These are phyloP conservation scores for Echinochloa phyllopogon DNA, from an alignment of 176 grass and related monocot genomes.

Conservation along the genomic window DNA sequence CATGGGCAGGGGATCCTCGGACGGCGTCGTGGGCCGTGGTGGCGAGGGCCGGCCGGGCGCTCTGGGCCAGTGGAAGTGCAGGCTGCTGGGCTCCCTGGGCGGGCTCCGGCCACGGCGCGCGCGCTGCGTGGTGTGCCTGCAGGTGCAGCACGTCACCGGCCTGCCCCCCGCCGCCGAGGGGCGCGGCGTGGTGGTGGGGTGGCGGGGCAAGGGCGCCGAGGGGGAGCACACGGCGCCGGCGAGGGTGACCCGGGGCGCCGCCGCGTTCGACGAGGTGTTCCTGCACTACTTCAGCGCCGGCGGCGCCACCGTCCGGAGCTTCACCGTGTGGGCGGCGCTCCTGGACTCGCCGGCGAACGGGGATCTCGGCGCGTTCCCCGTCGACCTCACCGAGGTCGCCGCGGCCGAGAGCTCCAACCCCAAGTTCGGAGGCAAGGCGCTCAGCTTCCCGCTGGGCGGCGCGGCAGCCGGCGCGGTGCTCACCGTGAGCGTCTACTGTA, in stretches of 20 bases:
- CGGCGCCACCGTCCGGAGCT: constrained; percentile 53
- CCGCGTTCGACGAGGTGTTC: constrained; percentile 83
- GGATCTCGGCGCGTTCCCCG: constrained; percentile 70
- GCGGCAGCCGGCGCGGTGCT: constrained; percentile 63
- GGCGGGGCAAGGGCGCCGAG: constrained; percentile 70
- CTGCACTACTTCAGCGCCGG: constrained; percentile 68
- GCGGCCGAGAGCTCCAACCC: constrained; percentile 44
- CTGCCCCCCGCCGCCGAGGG: constrained; percentile 58
- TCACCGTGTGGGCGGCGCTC: constrained; percentile 77
- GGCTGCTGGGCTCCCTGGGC: constrained; percentile 51
- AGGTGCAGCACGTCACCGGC: constrained; percentile 78
- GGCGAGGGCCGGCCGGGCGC: constrained; percentile 1
- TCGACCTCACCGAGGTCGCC: constrained; percentile 70
- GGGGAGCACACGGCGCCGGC: constrained; percentile 79
- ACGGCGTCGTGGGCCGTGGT: not conserved
- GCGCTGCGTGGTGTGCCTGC: constrained; percentile 79
- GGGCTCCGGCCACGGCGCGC: constrained; percentile 50
- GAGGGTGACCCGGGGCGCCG: constrained; percentile 43
- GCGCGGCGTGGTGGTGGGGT: constrained; percentile 66
- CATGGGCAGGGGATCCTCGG: constrained; percentile 45
- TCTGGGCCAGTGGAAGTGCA: constrained; percentile 64
- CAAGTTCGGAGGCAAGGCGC: constrained; percentile 61
- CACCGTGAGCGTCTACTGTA: constrained; percentile 68
- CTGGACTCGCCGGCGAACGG: constrained; percentile 54
- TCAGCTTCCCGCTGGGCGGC: constrained; percentile 78